phyloP scores from a whole-genome alignment of 179 eudicot species.

The Gypsophila paniculata region DNA sequence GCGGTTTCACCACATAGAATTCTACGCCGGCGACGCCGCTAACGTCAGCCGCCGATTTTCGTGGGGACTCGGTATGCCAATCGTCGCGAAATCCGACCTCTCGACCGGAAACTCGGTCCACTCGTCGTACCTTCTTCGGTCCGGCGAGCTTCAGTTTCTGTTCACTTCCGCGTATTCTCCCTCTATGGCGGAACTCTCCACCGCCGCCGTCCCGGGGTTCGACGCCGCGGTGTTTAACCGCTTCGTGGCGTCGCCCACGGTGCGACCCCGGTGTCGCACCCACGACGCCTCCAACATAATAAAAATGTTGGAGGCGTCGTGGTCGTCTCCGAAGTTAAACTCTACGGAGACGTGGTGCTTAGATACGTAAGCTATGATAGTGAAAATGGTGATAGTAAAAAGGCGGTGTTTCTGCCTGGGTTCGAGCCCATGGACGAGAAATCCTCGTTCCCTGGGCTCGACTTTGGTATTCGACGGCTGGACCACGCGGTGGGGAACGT shows the following conservation, averaged over 20 bases:
- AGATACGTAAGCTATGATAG: constrained; percentile 55
- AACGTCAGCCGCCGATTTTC: constrained; percentile 70
- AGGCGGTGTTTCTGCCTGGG: constrained; percentile 50
- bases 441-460: constrained; percentile 40
- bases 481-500: constrained; percentile 93
- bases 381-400: neutral
- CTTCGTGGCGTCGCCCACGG: constrained; percentile 58
- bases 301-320: constrained; percentile 16
- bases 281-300: constrained; percentile 23
- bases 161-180: constrained; percentile 83
- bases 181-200: constrained; percentile 24
- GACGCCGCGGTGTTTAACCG: constrained; percentile 24
- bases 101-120: constrained; percentile 77
- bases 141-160: constrained; percentile 53
- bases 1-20: constrained; percentile 71
- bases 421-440: constrained; percentile 41
- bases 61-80: constrained; percentile 81
- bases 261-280: constrained; percentile 43
- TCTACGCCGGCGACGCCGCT: constrained; percentile 74
- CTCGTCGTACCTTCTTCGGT: constrained; percentile 68
- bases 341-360: constrained; percentile 74
- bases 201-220: constrained; percentile 51
- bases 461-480: constrained; percentile 63
- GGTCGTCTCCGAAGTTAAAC: constrained; percentile 55
- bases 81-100: constrained; percentile 73